phyloP scores from a whole-genome alignment of 306 rosid genomes.

The Cucurbita pepo region DNA sequence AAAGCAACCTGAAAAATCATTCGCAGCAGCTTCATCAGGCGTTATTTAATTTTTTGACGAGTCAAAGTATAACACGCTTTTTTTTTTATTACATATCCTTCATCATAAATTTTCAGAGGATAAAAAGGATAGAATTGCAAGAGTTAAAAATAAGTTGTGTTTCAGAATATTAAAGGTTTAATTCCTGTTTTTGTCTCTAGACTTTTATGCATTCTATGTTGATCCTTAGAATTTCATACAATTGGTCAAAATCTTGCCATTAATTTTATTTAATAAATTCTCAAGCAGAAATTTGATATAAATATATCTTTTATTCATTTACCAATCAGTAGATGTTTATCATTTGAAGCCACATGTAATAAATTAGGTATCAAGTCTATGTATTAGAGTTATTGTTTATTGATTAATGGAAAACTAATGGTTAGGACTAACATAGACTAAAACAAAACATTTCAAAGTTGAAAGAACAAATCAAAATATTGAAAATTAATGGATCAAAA shows the following conservation, averaged over 20 bases:
- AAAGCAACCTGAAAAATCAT: constrained; percentile 73
- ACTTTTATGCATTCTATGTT: neutral
- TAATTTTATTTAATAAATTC: neutral
- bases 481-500: neutral
- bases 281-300: neutral
- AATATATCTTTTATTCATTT: neutral
- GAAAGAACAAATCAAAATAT: neutral
- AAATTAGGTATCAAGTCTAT: neutral
- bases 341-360: neutral
- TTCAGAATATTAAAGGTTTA: neutral
- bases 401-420: neutral
- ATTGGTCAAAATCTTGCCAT: neutral
- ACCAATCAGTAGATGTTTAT: neutral
- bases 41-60: neutral
- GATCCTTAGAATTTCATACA: neutral
- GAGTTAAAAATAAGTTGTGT: neutral
- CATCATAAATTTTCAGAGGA: neutral
- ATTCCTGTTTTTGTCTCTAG: neutral
- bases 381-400: neutral
- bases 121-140: neutral
- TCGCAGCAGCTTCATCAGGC: neutral
- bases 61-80: neutral
- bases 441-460: neutral
- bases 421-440: neutral
- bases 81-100: too few species aligned